Base-by-base conservation (phyloP, 306 rosid species). In the Rosa multiflora region DNA sequence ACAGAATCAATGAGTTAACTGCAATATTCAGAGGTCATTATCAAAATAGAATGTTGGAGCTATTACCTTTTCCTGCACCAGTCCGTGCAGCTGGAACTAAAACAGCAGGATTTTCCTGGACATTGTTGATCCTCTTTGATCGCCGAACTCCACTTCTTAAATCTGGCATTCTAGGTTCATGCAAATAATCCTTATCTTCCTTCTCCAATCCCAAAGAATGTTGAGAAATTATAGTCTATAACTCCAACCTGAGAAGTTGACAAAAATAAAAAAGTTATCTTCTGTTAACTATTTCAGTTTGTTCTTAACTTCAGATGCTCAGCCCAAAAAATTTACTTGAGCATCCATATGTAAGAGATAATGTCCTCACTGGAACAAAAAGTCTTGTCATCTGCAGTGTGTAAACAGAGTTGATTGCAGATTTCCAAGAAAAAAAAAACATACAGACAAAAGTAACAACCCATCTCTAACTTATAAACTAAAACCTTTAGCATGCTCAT, bases 141-240 rank as follows among this genome's bases (percentile, higher is more conserved):
- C 88, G 85, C 63, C 88, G 85, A 85, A 85, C 85, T 53, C 85
- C 85, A 75, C 85, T 71, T 78, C 88, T 85, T 58, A 76, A 74
- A 78, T 85, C 85, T 42, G 85, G 85, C 88, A 85, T 85, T 71
- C 79, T 85, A 70, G 74, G 70, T 73, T 79, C 88, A 85, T 75
- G 70, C 85, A 81, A 84, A 63, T 26, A 67, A 74, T 71, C 26
- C 44, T 68, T 15, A 55, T 17, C 53, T 66, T 48, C 55, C 53
- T 61, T 69, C 73, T 39, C 82, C 83, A 73, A 48, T 76, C 71
- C 82, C 81, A 70, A 44, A 74, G n/a, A 70, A 66, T 53, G 75
- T 70, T 1, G 75, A 63, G 66, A 20, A 29, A 78, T 51, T 56
- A 43, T 77, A 58, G 52, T 21, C 64, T 52, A 23, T 26, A 26